These are phyloP conservation scores for Hygrophila difformis DNA, from an alignment of 257 asterid genomes.

Conservation along the genomic window DNA sequence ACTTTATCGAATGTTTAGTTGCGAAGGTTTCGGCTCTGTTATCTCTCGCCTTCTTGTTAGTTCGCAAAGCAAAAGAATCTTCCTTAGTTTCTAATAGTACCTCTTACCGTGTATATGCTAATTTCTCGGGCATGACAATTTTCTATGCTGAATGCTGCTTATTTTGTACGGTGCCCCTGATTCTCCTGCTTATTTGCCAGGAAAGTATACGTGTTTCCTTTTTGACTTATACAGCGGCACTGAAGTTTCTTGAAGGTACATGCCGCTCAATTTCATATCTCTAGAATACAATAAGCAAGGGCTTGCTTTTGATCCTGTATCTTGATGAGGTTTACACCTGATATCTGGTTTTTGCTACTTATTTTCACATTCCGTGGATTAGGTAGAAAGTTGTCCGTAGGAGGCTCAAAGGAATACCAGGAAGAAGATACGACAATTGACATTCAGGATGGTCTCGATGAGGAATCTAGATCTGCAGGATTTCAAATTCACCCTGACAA, in stretches of 20 bases:
- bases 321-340: conserved; percentile 1
- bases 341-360: no score
- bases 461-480: conserved; percentile 73
- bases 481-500: conserved; percentile 72
- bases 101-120: no score
- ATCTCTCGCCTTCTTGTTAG: no score
- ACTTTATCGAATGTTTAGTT: no score
- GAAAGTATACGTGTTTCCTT: conserved; percentile 67
- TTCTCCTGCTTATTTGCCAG: conserved; percentile 42
- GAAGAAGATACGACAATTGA: conserved; percentile 35
- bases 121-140: no score
- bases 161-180: no score
- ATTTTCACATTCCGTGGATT: no score
- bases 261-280: conserved; percentile 9
- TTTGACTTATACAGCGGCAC: conserved; percentile 72
- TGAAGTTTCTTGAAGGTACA: conserved; percentile 73
- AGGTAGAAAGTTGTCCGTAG: conserved; percentile 16
- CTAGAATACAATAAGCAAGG: conserved; percentile 1
- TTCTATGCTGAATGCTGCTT: conserved; percentile 6
- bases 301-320: no score
- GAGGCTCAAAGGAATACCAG: conserved; percentile 12
- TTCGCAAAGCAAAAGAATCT: no score
- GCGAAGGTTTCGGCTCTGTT: no score
- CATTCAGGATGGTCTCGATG: conserved; percentile 43
- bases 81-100: no score